Base-by-base conservation (phyloP, 257 asterid species). In the Primulina huaijiensis region DNA sequence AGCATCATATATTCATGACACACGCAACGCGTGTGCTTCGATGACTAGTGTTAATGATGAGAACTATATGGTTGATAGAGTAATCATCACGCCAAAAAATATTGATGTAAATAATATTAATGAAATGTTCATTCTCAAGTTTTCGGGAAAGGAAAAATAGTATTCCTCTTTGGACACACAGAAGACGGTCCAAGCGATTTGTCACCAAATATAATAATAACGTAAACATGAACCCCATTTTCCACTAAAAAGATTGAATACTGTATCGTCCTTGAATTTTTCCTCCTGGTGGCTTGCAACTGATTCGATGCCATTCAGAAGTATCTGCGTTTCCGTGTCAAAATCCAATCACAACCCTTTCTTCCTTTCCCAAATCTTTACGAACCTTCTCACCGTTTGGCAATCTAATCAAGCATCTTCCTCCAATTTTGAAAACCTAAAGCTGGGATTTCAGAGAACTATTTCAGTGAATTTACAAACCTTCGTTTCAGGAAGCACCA, bases 271-370 rank as follows among this genome's bases (percentile, higher is more conserved):
- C 10, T 50, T 43, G n/a, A 7, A 10, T 65, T 64, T 38, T 34
- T 16, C 37, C 57, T 37, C 57, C 31, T 46, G 29, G 50, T 37
- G 23, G 21, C 50, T 56, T 60, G 21, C 63, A 12, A 33, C 67
- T 25, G 35, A 70, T 56, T 86, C 95, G 82, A 92, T 92, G 97
- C 84, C 81, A 34, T 70, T 84, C 82, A 88, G 84, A 53, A 86
- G 84, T 78, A 69, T 84, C 57, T 80, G 82, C 70, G 64, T 78
- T 77, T 79, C 87, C 57, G 50, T 84, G 20, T 56, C 86, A 30
- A 84, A 79, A 77, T 71, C 87, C 62, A 20, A 70, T 74, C 71
- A 50, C 70, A 79, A 67, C 81, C 87, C 86, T 8, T 78, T 79
- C 75, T 64, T 63, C 19, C 73, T 80, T 46, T 57, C 82, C 71